Percentiles rank a stretch among this genome's conserved stretches.
Evolutionary conservation across 176 grass and related monocot genomes (phyloP).

Genomic region (Zoysia pacifica): DNA sequence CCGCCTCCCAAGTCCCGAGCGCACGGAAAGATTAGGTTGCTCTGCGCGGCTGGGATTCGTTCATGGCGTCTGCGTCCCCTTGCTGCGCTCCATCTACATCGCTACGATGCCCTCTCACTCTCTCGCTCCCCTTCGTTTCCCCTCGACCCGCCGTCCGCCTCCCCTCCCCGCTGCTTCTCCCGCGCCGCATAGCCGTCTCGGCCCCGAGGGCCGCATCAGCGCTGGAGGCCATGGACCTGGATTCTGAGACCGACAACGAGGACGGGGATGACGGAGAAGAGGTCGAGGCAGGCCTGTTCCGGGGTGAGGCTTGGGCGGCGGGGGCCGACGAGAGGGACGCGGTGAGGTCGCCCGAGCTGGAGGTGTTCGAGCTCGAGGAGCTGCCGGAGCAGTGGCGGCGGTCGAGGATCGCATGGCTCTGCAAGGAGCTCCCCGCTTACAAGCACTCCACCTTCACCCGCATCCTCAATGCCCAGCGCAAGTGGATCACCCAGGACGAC

Average conservation of each 20-base stretch:
- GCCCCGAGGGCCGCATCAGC: conserved; percentile 29
- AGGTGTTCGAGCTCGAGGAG: conserved; percentile 80
- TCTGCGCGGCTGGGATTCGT: conserved; percentile 27
- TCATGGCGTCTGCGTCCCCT: conserved; percentile 43
- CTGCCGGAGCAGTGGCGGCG: conserved; percentile 94
- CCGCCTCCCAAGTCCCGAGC: too few species aligned
- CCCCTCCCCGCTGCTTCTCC: conserved; percentile 16
- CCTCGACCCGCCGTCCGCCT: conserved; percentile 25
- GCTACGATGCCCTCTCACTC: conserved; percentile 33
- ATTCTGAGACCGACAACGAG: conserved; percentile 36
- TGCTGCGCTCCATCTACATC: conserved; percentile 42
- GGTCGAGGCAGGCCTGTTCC: conserved; percentile 27
- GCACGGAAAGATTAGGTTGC: conserved; percentile 42
- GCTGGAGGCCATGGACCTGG: conserved; percentile 35
- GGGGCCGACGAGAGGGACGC: conserved; percentile 55
- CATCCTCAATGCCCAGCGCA: conserved; percentile 95
- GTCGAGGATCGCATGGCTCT: conserved; percentile 93
- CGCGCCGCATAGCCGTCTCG: conserved; percentile 13
- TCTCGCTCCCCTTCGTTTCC: conserved; percentile 34
- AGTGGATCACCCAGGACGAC: conserved; percentile 92
- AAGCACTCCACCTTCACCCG: conserved; percentile 87
- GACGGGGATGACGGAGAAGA: conserved; percentile 43
- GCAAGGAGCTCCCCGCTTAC: conserved; percentile 97
- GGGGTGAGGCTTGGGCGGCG: conserved; percentile 45
- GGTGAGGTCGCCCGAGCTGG: conserved; percentile 61